Conservation (phyloP, 371 early-diverging fungal species). For the Rhizopus delemar region DNA sequence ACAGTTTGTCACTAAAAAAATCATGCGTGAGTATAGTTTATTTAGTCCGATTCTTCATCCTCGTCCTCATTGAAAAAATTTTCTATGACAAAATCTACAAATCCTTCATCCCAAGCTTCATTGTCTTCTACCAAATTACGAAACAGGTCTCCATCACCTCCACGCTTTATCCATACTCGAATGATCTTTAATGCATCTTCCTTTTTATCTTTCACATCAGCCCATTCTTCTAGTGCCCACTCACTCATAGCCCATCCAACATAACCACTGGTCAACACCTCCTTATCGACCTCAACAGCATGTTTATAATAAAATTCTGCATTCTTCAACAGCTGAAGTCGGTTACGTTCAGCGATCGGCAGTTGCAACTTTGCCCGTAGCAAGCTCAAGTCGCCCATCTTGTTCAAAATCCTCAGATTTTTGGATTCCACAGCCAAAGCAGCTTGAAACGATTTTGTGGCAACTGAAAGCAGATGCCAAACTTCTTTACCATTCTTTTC, state of each 20-base stretch:
- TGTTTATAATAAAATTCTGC: conserved; percentile 50
- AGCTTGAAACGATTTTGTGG: conserved; percentile 53
- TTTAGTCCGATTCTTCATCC: conserved; percentile 20
- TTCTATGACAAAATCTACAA: conserved; percentile 39
- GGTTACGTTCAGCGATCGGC: conserved; percentile 55
- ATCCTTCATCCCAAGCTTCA: conserved; percentile 37
- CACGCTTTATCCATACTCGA: conserved; percentile 42
- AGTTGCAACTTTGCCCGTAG: conserved; percentile 48
- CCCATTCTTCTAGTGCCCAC: conserved; percentile 48
- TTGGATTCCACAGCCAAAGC: conserved; percentile 56
- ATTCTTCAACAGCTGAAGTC: conserved; percentile 55
- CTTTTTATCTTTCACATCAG: conserved; percentile 25
- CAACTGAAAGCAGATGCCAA: conserved; percentile 56
- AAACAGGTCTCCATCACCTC: conserved; percentile 37
- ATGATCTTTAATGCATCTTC: conserved; percentile 39
- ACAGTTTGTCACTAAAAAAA: too few species aligned
- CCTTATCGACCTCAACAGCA: conserved; percentile 41
- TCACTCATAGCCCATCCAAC: conserved; percentile 44
- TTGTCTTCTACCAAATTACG: conserved; percentile 39
- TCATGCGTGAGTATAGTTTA: too few species aligned
- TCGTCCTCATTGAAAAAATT: conserved; percentile 33
- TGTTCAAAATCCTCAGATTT: conserved; percentile 57
- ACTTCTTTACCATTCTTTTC: conserved; percentile 41
- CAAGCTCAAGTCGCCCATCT: conserved; percentile 61
- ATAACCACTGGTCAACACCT: conserved; percentile 41